Conservation (phyloP, 805 yeast species). For the Millerozyma acaciae region DNA sequence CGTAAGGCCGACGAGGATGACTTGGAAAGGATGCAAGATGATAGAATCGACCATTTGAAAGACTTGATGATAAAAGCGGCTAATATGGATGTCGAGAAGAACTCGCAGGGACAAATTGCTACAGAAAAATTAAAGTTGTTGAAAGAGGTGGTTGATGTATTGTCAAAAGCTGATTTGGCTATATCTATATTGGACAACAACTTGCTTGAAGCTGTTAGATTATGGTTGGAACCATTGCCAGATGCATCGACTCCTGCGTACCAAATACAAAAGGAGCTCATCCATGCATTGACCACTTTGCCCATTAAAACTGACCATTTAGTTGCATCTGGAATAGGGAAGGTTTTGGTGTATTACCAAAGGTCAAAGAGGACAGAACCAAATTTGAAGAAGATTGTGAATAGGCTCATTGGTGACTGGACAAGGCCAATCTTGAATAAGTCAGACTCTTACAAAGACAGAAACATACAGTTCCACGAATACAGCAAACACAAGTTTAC, state of each 20-base stretch:
- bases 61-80: conserved; percentile 90
- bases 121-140: conserved; percentile 73
- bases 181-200: conserved; percentile 94
- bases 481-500: conserved; percentile 59
- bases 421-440: conserved; percentile 96
- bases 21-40: conserved; percentile 93
- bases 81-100: conserved; percentile 61
- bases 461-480: conserved; percentile 62
- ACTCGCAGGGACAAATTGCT: conserved; percentile 63
- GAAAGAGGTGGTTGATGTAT: conserved; percentile 69
- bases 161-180: conserved; percentile 79
- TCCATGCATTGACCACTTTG: conserved; percentile 65
- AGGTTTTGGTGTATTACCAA: conserved; percentile 89
- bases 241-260: conserved; percentile 98
- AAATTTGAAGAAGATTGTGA: conserved; percentile 80
- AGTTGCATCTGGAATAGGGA: conserved; percentile 92
- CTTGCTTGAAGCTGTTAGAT: conserved; percentile 84
- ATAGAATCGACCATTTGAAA: conserved; percentile 73
- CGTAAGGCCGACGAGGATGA: conserved; percentile 86
- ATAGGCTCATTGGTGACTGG: conserved; percentile 92
- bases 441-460: conserved; percentile 89
- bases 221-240: conserved; percentile 98
- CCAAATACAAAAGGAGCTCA: conserved; percentile 87
- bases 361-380: conserved; percentile 87
- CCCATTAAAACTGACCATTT: conserved; percentile 96